Conservation (phyloP, 202 grass and related monocot genomes). For the Schoenoplectus triqueter region DNA sequence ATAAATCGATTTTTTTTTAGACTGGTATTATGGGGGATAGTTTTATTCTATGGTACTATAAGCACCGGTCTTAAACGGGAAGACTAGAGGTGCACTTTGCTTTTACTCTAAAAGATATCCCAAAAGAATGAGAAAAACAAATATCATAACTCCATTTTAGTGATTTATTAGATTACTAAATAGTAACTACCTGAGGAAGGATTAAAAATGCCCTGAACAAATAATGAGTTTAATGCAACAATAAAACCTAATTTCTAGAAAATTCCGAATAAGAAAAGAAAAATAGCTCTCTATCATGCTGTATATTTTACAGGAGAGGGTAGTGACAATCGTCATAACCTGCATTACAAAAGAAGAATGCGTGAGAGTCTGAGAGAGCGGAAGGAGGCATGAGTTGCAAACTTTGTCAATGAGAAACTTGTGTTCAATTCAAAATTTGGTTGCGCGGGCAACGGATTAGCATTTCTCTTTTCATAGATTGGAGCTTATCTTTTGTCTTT, state of each 20-base stretch:
- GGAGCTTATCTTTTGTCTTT: too few species aligned
- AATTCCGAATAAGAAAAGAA: neutral
- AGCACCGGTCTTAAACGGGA: too few species aligned
- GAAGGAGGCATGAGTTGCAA: neutral
- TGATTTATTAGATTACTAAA: conserved; percentile 41
- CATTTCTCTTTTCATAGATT: too few species aligned
- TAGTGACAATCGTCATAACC: conserved; percentile 71
- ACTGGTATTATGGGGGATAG: too few species aligned
- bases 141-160: conserved; percentile 21
- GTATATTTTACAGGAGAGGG: conserved; percentile 57
- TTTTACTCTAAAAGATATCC: too few species aligned
- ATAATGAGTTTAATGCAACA: conserved; percentile 26
- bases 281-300: conserved; percentile 15
- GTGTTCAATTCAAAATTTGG: neutral
- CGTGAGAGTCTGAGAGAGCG: neutral
- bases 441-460: neutral
- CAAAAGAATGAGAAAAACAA: conserved; percentile 32
- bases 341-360: conserved; percentile 40
- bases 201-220: conserved; percentile 39
- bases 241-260: conserved; percentile 34
- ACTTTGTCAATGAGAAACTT: neutral
- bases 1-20: too few species aligned
- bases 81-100: too few species aligned
- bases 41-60: too few species aligned
- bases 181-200: conserved; percentile 22